Conservation (phyloP, 164 flowering plant genomes). For the Piper betle region DNA sequence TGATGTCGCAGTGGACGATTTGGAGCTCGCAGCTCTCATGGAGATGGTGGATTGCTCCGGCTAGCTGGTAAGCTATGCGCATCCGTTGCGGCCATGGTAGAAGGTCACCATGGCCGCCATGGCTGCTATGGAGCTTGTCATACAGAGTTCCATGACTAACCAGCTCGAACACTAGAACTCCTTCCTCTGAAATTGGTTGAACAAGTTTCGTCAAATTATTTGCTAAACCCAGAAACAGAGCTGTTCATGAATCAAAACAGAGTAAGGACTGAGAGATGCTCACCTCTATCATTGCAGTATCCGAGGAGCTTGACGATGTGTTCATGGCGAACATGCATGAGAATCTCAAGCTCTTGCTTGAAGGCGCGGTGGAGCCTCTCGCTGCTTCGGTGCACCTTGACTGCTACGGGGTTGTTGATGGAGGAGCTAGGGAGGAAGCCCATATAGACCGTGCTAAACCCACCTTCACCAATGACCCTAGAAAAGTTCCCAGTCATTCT, state of each 20-base stretch:
- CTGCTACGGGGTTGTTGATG: slow-evolving; percentile 27
- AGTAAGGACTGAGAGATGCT: background rate
- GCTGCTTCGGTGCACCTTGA: slow-evolving; percentile 39
- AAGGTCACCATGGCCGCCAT: background rate
- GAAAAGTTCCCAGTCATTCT: slow-evolving; percentile 29
- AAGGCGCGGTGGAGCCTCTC: slow-evolving; percentile 42
- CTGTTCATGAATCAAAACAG: background rate
- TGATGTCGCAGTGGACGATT: slow-evolving; percentile 69
- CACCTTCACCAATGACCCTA: slow-evolving; percentile 51
- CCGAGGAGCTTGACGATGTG: slow-evolving; percentile 63
- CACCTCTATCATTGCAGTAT: slow-evolving; percentile 48
- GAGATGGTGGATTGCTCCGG: slow-evolving; percentile 49
- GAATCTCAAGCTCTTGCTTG: slow-evolving; percentile 49
- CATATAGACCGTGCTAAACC: slow-evolving; percentile 61
- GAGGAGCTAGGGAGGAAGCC: slow-evolving; percentile 13
- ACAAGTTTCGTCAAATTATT: no score
- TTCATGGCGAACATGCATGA: slow-evolving; percentile 31
- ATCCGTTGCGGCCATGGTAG: slow-evolving; percentile 50
- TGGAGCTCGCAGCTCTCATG: slow-evolving; percentile 43
- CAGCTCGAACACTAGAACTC: slow-evolving; percentile 55
- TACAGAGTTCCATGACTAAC: slow-evolving; percentile 44
- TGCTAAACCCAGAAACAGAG: background rate
- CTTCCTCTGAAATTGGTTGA: slow-evolving; percentile 31
- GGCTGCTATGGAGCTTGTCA: slow-evolving; percentile 35
- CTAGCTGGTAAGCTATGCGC: slow-evolving; percentile 53